A percentile compares a stretch with the other conserved stretches of the same genome.
Evolutionary conservation across 2,329 filamentous ascomycete species (phyloP).

Genomic region (Claviceps monticola): DNA sequence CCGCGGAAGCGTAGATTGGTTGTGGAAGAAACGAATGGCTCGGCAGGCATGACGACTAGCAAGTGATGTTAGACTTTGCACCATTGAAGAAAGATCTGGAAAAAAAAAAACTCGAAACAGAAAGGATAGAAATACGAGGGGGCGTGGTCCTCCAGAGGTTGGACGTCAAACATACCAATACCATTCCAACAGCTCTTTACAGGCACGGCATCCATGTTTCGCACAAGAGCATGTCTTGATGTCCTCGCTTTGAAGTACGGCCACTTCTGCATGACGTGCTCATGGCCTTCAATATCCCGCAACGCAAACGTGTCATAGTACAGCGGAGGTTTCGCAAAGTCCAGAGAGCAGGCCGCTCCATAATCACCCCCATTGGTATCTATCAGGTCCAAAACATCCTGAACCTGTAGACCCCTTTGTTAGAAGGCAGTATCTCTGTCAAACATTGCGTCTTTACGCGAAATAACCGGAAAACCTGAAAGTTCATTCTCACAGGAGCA

Average conservation of each 20-base stretch:
- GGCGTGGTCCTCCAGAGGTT: background rate
- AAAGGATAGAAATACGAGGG: background rate
- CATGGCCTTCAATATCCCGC: constrained; percentile 36
- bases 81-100: background rate
- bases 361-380: constrained; percentile 44
- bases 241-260: constrained; percentile 39
- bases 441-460: too few species aligned
- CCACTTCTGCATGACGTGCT: constrained; percentile 40
- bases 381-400: constrained; percentile 41
- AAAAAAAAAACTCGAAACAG: background rate
- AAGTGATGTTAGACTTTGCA: background rate
- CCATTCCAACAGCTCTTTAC: constrained; percentile 33
- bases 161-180: constrained; percentile 19
- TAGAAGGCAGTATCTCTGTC: too few species aligned
- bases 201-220: constrained; percentile 30
- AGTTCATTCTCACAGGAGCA: too few species aligned
- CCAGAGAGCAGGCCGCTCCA: constrained; percentile 47
- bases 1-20: constrained; percentile 45
- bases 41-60: constrained; percentile 35
- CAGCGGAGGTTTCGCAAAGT: constrained; percentile 38
- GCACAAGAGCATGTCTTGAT: constrained; percentile 40
- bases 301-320: constrained; percentile 53
- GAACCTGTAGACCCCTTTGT: constrained; percentile 21
- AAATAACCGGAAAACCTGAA: too few species aligned
- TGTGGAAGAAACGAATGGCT: constrained; percentile 35